Evolutionary conservation across 1,284 basidiomycete species (phyloP), one percentile per base, ranked within the genome.

Genomic region (Fomitiporia mediterranea): DNA sequence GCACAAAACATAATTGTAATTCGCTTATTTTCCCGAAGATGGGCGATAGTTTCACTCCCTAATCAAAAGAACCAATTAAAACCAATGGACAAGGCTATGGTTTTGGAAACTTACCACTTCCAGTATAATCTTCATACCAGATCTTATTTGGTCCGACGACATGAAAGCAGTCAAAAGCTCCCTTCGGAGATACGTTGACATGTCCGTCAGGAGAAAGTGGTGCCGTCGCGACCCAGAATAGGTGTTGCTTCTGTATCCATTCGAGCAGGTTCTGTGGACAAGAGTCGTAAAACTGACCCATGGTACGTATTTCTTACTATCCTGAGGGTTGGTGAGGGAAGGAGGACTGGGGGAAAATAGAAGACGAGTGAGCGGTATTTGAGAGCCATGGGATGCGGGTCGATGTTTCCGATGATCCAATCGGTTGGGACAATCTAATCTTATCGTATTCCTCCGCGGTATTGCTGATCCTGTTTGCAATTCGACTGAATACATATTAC

Each of bases 121-220:
- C 81, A 38, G 75, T 78, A 43, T 81, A 68, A 64, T 82, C 81
- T 61, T 83, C 80, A 53, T 83, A 83, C 80, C 81, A 83, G 4
- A 81, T 78, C 44, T 67, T 67, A 30, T 71, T 74, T 17, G 72
- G 65, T 53, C 76, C 69, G n/a, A 75, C 65, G 53, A 83, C 64
- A 60, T 81, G 80, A 62, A 83, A 82, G 15, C 64, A 65, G 7
- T 73, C 75, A 47, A 70, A 63, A 27, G 73, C 63, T 25, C 74
- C 73, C 62, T 83, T 83, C 0, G 80, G 78, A 0, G 79, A 81
- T 25, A 83, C 61, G 59, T 83, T 83, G 39, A 83, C 71, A 53
- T 80, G 76, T 0, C 81, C 82, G 7, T 75, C 69, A 0, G 58
- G 56, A 3, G 68, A 66, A 7, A 82, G 72, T 4, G 81, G 80